Conservation (phyloP, 2,329 filamentous ascomycete species). For the Pseudopyricularia javanii region DNA sequence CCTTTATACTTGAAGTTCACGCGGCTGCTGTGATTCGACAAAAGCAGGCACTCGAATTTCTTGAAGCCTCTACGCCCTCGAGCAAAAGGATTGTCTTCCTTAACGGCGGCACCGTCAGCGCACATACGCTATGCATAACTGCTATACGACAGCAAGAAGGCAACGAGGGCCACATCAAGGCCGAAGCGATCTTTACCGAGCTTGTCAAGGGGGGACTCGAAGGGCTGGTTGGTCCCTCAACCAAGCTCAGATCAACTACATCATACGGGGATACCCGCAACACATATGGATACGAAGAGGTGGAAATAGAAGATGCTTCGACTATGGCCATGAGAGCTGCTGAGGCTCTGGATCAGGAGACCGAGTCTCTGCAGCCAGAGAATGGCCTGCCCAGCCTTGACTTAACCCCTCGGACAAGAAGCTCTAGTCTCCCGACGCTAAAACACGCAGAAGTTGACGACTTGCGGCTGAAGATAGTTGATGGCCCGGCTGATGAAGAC, state of each 20-base stretch:
- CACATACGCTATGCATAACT: conserved; percentile 39
- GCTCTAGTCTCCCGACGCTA: conserved; percentile 32
- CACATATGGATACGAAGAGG: conserved; percentile 4
- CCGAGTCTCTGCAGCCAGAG: conserved; percentile 37
- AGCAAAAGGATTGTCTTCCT: conserved; percentile 46
- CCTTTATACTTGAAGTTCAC: conserved; percentile 36
- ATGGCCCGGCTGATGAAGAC: neutral
- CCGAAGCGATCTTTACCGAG: conserved; percentile 36
- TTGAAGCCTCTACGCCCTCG: conserved; percentile 28
- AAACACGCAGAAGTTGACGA: neutral
- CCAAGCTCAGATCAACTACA: neutral
- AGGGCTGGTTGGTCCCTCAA: conserved; percentile 14
- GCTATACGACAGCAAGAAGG: conserved; percentile 41
- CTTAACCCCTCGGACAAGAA: conserved; percentile 24
- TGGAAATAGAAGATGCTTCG: conserved; percentile 29
- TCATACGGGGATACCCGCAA: conserved; percentile 9
- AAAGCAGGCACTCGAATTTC: conserved; percentile 36
- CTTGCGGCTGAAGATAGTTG: neutral
- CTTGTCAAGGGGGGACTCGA: conserved; percentile 36
- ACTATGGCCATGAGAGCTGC: conserved; percentile 45
- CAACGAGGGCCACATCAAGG: conserved; percentile 32
- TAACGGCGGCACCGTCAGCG: conserved; percentile 44
- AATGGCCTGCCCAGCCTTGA: conserved; percentile 35
- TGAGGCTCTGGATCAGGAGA: conserved; percentile 43
- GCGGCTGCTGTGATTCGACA: conserved; percentile 32